Percentiles rank a stretch among this genome's conserved stretches.
Conservation (phyloP, 2,329 filamentous ascomycete species). For the Diaporthe sp. region DNA sequence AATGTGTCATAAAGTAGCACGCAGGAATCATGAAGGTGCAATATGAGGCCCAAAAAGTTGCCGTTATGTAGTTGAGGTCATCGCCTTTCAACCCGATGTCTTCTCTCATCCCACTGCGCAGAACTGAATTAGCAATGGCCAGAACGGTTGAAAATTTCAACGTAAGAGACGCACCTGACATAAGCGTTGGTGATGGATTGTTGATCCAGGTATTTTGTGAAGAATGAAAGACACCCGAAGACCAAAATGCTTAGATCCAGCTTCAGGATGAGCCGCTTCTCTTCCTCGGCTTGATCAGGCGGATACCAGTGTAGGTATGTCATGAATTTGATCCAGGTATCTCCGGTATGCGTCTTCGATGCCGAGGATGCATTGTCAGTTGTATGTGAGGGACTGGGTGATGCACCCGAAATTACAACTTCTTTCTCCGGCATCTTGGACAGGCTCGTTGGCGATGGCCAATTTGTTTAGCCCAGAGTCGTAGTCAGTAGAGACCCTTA, state of each 20-base stretch:
- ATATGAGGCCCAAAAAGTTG: conserved; percentile 54
- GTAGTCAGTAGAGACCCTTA: not conserved
- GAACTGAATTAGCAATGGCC: not conserved
- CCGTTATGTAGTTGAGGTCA: conserved; percentile 50
- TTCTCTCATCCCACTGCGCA: conserved; percentile 55
- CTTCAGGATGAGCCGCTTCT: conserved; percentile 53
- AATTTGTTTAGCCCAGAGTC: too few species aligned
- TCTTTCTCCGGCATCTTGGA: not conserved
- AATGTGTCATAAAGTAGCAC: conserved; percentile 5
- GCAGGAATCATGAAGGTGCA: conserved; percentile 45
- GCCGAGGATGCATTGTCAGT: not conserved
- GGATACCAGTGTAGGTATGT: conserved; percentile 52
- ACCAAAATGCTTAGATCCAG: conserved; percentile 55
- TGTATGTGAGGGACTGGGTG: not conserved
- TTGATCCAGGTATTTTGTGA: conserved; percentile 56
- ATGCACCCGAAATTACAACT: not conserved
- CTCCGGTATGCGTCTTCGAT: not conserved
- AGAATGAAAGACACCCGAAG: conserved; percentile 56
- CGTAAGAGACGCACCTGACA: conserved; percentile 47
- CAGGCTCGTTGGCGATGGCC: not conserved
- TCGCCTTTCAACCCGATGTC: conserved; percentile 52
- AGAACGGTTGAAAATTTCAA: not conserved
- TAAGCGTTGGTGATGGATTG: conserved; percentile 54
- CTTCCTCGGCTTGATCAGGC: conserved; percentile 47
- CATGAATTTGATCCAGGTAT: conserved; percentile 48